phyloP scores from a whole-genome alignment of 768 basidiomycete species.

The Tricholoma saponaceum region DNA sequence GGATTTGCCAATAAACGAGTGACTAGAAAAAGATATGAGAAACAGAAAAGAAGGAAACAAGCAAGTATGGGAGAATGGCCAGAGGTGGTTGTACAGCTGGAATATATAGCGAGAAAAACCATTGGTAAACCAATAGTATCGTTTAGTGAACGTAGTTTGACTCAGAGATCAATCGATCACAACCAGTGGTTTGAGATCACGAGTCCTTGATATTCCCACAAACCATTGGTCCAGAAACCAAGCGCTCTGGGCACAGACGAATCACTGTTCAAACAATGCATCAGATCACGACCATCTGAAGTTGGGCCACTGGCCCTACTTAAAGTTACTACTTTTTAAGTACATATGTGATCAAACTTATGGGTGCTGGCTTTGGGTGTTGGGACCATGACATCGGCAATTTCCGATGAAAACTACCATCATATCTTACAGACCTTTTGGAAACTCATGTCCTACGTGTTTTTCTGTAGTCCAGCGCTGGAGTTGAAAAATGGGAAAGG shows the following conservation, averaged over 20 bases:
- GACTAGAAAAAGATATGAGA: neutral
- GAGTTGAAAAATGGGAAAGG: too few relatives aligned
- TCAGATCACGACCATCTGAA: neutral
- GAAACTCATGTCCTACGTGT: too few relatives aligned
- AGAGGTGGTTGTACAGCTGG: neutral
- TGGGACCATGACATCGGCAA: neutral
- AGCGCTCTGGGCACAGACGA: neutral
- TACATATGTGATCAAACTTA: neutral
- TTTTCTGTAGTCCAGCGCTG: too few relatives aligned
- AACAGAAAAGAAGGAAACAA: neutral
- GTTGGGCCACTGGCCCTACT: neutral
- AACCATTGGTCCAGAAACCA: neutral
- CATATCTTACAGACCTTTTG: neutral
- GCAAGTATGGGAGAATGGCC: neutral
- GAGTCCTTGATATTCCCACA: neutral
- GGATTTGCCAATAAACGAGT: neutral
- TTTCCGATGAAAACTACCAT: neutral
- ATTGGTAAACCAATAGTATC: neutral
- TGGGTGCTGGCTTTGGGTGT: neutral
- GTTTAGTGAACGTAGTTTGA: neutral
- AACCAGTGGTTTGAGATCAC: neutral
- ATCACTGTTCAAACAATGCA: neutral
- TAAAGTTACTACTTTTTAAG: neutral
- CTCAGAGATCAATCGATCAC: neutral
- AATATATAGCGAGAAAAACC: neutral